Evolutionary conservation across 2,329 filamentous ascomycete genomes (phyloP).

Genomic region (Akanthomyces muscarius): DNA sequence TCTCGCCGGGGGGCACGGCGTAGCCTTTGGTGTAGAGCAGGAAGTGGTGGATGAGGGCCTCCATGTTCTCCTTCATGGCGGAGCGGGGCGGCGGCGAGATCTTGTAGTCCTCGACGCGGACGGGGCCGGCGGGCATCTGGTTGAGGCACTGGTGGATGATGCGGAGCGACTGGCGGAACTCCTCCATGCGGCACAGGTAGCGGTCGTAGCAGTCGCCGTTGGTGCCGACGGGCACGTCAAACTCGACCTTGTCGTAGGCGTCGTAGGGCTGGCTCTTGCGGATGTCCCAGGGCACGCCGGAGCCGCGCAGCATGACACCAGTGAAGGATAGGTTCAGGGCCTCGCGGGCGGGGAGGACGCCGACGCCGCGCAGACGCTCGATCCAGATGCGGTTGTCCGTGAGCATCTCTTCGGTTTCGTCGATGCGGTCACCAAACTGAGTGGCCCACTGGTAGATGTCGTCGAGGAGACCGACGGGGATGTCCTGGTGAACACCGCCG

Average conservation of each 20-base stretch:
- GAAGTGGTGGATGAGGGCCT: constrained; percentile 98
- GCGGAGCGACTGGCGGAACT: constrained; percentile 95
- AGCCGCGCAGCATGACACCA: constrained; percentile 96
- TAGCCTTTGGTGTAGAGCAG: constrained; percentile 98
- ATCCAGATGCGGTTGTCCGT: constrained; percentile 99
- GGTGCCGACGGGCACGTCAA: constrained; percentile 92
- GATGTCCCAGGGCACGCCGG: constrained; percentile 92
- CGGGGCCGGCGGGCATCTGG: constrained; percentile 93
- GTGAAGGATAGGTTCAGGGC: constrained; percentile 97
- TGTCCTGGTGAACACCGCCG: constrained; percentile 92
- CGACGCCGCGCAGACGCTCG: constrained; percentile 82
- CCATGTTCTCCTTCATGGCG: constrained; percentile 99
- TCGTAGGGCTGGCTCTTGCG: constrained; percentile 97
- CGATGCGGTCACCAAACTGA: constrained; percentile 96
- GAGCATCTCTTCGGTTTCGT: constrained; percentile 97
- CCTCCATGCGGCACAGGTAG: constrained; percentile 98
- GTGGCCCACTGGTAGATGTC: constrained; percentile 99
- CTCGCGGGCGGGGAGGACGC: constrained; percentile 85
- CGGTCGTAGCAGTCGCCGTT: constrained; percentile 99
- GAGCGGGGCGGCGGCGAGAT: constrained; percentile 89
- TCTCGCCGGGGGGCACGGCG: constrained; percentile 93
- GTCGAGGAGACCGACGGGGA: constrained; percentile 88
- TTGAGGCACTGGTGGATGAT: constrained; percentile 99
- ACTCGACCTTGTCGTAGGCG: constrained; percentile 95
- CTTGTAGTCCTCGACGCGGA: constrained; percentile 99